Evolutionary conservation across 192 early-diverging fungal species (phyloP), one percentile per base, ranked within the genome.

Genomic region (Spizellomyces punctatus): DNA sequence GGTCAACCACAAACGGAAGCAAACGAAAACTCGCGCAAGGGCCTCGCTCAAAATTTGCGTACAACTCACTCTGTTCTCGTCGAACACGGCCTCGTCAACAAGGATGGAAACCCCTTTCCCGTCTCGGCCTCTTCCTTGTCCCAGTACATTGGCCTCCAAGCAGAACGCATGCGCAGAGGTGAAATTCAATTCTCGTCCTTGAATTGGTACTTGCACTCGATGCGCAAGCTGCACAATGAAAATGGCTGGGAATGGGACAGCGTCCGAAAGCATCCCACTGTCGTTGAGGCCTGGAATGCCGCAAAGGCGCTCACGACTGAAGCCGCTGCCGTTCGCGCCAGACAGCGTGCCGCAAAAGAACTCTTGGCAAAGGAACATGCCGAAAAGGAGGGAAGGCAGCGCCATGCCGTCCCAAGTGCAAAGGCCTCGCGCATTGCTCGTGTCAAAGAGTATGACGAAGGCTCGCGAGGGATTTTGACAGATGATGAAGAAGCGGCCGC

Each of bases 141-240:
- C 19, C 14, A 58, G 43, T 74, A 74, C 58, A 74, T 74, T 19
- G 58, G 58, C 6, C 19, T 74, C 6, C 72, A 67, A 46, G 19
- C 64, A 9, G 72, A 66, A 22, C 63, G 72, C 12, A 74, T 74
- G 72, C 56, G 64, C 16, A 14, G 65, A 6, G 72, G 72, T 22
- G 65, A 66, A 63, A 74, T 74, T 17, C 64, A 67, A 58, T 67
- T 74, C 47, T 74, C 72, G 12, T 66, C 64, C n/a, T 54, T 74
- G 8, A 74, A 74, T 36, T 74, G 72, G 72, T 74, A 74, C 44
- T 27, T 74, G 27, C 72, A 74, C 22, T 74, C 72, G n/a, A 66
- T 74, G 65, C 63, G 72, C 6, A 66, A 67, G 47, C 52, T 74
- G 49, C 72, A 74, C 46, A 42, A 22, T 12, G 72, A 74, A 17